A percentile compares a stretch with the other conserved stretches of the same genome.
Evolutionary conservation across 1,284 basidiomycete genomes (phyloP).

Genomic region (Leccinum cinnamomeum): DNA sequence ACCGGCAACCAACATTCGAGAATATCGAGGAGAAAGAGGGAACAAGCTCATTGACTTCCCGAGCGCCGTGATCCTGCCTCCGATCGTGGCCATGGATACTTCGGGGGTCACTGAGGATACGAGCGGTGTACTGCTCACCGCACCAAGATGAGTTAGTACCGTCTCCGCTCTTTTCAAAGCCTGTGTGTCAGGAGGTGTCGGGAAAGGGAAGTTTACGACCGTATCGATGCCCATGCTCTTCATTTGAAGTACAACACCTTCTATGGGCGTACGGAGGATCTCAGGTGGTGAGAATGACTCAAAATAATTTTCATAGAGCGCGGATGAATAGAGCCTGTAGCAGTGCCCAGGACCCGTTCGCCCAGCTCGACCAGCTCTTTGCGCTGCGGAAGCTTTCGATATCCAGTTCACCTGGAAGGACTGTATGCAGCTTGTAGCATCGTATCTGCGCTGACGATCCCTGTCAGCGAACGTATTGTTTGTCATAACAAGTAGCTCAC

Average conservation of each 20-base stretch:
- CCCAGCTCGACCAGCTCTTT: slow-evolving; percentile 94
- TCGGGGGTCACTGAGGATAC: slow-evolving; percentile 25
- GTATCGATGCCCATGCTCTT: slow-evolving; percentile 95
- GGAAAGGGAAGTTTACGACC: slow-evolving; percentile 97
- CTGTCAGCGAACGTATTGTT: slow-evolving; percentile 5
- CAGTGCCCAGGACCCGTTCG: slow-evolving; percentile 93
- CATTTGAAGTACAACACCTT: slow-evolving; percentile 97
- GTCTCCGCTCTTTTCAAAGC: slow-evolving; percentile 83
- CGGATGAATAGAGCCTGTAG: slow-evolving; percentile 91
- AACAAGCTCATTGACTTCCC: slow-evolving; percentile 92
- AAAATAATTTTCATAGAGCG: slow-evolving; percentile 91
- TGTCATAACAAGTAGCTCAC: slow-evolving; percentile 39
- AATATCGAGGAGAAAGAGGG: slow-evolving; percentile 90
- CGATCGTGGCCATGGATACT: slow-evolving; percentile 33
- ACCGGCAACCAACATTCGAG: slow-evolving; percentile 92
- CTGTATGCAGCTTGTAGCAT: slow-evolving; percentile 94
- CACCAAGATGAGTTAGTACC: slow-evolving; percentile 81
- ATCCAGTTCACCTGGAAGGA: slow-evolving; percentile 95
- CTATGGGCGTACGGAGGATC: slow-evolving; percentile 94
- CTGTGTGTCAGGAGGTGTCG: slow-evolving; percentile 88
- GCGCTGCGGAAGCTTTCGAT: slow-evolving; percentile 94
- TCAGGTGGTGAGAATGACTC: slow-evolving; percentile 87
- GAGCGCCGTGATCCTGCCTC: slow-evolving; percentile 80
- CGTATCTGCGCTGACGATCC: slow-evolving; percentile 84
- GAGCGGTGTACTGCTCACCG: slow-evolving; percentile 53